Evolutionary conservation across 345 rosid genomes (phyloP).

Genomic region (Eucalyptus guilfoylei): DNA sequence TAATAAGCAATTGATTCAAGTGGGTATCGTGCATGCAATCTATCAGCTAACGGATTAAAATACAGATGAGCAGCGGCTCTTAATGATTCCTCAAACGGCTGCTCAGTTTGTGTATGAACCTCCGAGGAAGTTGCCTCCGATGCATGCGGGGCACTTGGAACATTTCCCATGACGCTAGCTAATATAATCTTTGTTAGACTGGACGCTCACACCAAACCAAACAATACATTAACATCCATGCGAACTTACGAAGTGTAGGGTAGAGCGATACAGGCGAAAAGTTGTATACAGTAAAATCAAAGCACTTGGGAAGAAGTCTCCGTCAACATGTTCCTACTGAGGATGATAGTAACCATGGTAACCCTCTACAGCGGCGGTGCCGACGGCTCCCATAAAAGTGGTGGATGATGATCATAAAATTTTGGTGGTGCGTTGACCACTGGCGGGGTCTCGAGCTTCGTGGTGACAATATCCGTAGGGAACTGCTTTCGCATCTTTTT

Average conservation of each 20-base stretch:
- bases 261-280: background rate
- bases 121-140: background rate
- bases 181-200: background rate
- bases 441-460: background rate
- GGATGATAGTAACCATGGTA: background rate
- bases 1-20: background rate
- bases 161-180: background rate
- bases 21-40: background rate
- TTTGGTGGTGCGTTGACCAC: no score
- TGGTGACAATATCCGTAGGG: background rate
- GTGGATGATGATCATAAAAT: no score
- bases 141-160: background rate
- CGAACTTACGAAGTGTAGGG: background rate
- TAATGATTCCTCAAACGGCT: background rate
- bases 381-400: no score
- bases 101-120: background rate
- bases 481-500: background rate
- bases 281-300: background rate
- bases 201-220: background rate
- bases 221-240: background rate
- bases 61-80: background rate
- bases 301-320: background rate
- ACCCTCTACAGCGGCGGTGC: no score
- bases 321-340: background rate
- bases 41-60: background rate